Conservation (phyloP, 441 rosid genomes). For the Francoa sonchifolia region DNA sequence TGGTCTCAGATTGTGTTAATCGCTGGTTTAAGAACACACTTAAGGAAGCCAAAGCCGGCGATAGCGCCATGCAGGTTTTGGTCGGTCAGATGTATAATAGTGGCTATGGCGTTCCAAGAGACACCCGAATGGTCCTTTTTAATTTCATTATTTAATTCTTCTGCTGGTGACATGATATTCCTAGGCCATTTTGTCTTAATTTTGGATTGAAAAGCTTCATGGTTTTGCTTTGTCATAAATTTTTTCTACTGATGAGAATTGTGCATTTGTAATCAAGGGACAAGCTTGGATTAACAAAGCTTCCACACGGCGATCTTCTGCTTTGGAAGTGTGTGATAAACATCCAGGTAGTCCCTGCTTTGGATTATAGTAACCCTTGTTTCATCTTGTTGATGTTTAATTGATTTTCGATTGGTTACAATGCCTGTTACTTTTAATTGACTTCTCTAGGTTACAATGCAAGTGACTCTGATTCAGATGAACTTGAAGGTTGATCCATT, state of each 20-base stretch:
- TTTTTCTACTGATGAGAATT: not conserved
- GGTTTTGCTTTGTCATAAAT: not conserved
- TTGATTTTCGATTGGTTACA: slow-evolving; percentile 1
- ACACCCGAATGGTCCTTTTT: slow-evolving; percentile 44
- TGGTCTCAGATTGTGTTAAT: slow-evolving; percentile 62
- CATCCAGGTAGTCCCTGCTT: slow-evolving; percentile 39
- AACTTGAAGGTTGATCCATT: slow-evolving; percentile 20
- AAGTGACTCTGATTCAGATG: slow-evolving; percentile 63
- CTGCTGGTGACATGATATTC: no score
- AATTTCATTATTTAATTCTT: not conserved
- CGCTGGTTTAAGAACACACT: slow-evolving; percentile 75
- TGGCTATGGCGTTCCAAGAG: slow-evolving; percentile 73
- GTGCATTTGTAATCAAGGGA: slow-evolving; percentile 32
- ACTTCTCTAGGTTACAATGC: slow-evolving; percentile 46
- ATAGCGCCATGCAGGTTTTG: slow-evolving; percentile 61
- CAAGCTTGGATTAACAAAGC: slow-evolving; percentile 62
- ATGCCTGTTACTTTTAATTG: no score
- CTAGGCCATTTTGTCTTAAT: no score
- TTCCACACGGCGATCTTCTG: slow-evolving; percentile 44
- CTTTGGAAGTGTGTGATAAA: slow-evolving; percentile 50
- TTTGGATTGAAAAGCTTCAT: not conserved
- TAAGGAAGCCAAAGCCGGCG: slow-evolving; percentile 65
- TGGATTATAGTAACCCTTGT: not conserved
- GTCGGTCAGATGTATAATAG: slow-evolving; percentile 82
- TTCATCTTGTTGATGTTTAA: no score